Conservation (phyloP, 2,329 filamentous ascomycete species). For the Penicillium occitanis region DNA sequence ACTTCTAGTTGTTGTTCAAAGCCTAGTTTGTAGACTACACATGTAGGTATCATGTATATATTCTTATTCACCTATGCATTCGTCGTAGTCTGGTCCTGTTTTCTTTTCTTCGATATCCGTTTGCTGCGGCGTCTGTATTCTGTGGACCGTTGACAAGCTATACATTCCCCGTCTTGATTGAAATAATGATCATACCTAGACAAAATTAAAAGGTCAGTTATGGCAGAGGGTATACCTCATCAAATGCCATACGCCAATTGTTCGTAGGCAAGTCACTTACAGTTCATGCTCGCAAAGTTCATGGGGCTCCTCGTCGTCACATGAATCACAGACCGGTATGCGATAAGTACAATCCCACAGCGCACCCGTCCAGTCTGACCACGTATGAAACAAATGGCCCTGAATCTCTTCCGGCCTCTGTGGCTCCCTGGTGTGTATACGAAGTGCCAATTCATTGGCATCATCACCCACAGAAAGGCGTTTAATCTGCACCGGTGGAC, state of each 20-base stretch:
- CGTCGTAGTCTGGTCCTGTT: constrained; percentile 8
- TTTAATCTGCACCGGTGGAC: not conserved
- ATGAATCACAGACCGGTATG: not conserved
- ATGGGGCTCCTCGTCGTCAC: constrained; percentile 7
- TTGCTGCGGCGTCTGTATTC: constrained; percentile 17
- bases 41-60: not conserved
- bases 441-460: constrained; percentile 3
- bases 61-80: not conserved
- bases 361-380: not conserved
- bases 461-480: constrained; percentile 10
- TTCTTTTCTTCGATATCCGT: constrained; percentile 27
- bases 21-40: constrained; percentile 24
- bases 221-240: not conserved
- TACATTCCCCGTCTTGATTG: constrained; percentile 21
- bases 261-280: not conserved
- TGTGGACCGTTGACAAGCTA: constrained; percentile 4
- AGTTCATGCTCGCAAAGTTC: constrained; percentile 15
- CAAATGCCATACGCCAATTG: not conserved
- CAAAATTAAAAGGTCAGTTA: not conserved
- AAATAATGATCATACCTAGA: constrained; percentile 23
- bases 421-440: not conserved
- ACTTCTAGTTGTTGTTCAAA: constrained; percentile 35
- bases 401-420: not conserved
- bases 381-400: constrained; percentile 3
- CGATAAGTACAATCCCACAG: constrained; percentile 19